Evolutionary conservation across 2,329 filamentous ascomycete genomes (phyloP), one percentile per base, ranked within the genome.

Genomic region (Xenosphaeropsis pyriputrescens): DNA sequence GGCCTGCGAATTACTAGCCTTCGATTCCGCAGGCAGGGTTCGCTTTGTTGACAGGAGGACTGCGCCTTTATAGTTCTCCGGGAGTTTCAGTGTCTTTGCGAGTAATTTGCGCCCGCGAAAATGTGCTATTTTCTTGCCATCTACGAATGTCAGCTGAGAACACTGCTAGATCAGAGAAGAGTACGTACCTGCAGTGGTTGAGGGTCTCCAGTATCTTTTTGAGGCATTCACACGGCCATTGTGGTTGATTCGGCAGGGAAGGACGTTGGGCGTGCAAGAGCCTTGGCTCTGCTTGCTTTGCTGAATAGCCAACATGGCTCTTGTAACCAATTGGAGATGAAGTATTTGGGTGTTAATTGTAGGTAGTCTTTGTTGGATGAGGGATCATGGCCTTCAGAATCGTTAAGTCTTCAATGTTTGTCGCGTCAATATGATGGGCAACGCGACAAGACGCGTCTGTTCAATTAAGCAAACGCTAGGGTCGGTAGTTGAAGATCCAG

Each of bases 231-330:
- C 64, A 1, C 75, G 66, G 1, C 88, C 88, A 48, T 82, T 74
- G 57, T 93, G 79, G 49, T 88, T 70, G 51, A 95, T 74, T 39
- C 75, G 72, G 50, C 84, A 91, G 3, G 88, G 86, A 12, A 95
- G 67, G 15, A 94, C 62, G 51, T 94, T 79, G 4, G 79, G 50
- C 0, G 42, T 48, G 41, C 49, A 54, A 45, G 47, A 49, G 8
- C 48, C 47, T 35, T 49, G 42, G 29, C 51, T 42, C 16, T 7
- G 37, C 31, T 49, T 47, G 29, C 42, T 43, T 39, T 50, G 49
- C 31, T 48, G 45, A 16, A 55, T 48, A 26, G 51, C 43, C 34
- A 52, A 41, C 52, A 53, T 54, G 22, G 12, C 22, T 26, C 5
- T 26, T 26, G 4, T 26, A 9, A 9, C 22, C 22, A 26, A 26